These are phyloP conservation scores for Piromyces finnis DNA, from an alignment of 192 early-diverging fungal genomes.

Conservation along the genomic window DNA sequence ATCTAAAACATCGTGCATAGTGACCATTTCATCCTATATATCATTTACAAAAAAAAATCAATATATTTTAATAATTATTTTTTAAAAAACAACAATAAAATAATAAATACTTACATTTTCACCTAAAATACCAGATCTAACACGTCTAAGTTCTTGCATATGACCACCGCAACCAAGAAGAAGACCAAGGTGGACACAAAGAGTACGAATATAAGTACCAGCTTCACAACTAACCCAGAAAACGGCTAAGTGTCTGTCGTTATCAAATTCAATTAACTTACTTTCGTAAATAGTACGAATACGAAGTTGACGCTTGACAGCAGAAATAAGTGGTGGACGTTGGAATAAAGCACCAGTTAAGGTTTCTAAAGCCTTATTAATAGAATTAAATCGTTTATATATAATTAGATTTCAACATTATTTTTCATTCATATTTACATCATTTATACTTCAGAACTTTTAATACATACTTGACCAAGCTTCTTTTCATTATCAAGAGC, in stretches of 20 bases:
- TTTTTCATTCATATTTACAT: too few species aligned
- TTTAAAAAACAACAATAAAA: too few species aligned
- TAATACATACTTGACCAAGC: slow-evolving; percentile 34
- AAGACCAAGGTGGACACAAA: slow-evolving; percentile 94
- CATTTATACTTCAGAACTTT: too few species aligned
- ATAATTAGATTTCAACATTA: too few species aligned
- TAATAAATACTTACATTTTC: slow-evolving; percentile 57
- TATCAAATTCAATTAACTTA: slow-evolving; percentile 93
- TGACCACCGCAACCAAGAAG: slow-evolving; percentile 90
- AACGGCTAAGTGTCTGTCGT: slow-evolving; percentile 84
- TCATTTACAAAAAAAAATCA: too few species aligned
- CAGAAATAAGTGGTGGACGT: slow-evolving; percentile 93
- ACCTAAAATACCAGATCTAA: slow-evolving; percentile 75
- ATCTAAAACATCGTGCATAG: slow-evolving; percentile 97
- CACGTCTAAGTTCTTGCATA: slow-evolving; percentile 97
- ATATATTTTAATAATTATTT: too few species aligned
- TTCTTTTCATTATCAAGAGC: slow-evolving; percentile 80
- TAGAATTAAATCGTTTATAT: too few species aligned
- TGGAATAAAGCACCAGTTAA: slow-evolving; percentile 98
- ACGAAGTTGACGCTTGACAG: slow-evolving; percentile 97
- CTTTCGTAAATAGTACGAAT: slow-evolving; percentile 94
- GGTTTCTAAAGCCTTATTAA: slow-evolving; percentile 62
- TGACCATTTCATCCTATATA: slow-evolving; percentile 68
- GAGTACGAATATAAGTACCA: slow-evolving; percentile 98
- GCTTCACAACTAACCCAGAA: slow-evolving; percentile 99